Percentiles rank a stretch among this genome's conserved stretches.
Evolutionary conservation across 495 filamentous ascomycete genomes (phyloP).

Genomic region (Penicillium tannophilum): DNA sequence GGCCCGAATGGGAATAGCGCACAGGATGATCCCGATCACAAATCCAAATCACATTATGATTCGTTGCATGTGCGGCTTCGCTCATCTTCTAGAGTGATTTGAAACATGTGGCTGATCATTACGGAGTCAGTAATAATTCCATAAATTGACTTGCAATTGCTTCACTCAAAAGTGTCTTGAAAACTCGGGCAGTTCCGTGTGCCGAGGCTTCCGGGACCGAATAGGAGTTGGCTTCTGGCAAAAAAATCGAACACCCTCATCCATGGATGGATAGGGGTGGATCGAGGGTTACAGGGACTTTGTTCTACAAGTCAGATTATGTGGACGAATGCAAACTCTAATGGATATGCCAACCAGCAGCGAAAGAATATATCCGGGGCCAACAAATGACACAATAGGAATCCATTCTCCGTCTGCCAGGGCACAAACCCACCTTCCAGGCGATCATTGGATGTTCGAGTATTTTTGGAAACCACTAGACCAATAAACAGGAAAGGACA

Average conservation of each 20-base stretch:
- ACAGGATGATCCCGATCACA: neutral
- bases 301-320: neutral
- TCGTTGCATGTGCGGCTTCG: neutral
- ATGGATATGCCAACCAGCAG: neutral
- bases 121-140: neutral
- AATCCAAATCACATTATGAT: neutral
- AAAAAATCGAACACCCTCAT: neutral
- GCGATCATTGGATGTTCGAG: slow-evolving; percentile 7
- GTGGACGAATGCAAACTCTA: slow-evolving; percentile 4
- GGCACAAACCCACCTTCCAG: neutral
- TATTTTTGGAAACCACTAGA: slow-evolving; percentile 4
- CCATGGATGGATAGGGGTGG: neutral
- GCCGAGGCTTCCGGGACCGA: slow-evolving; percentile 13
- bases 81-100: neutral
- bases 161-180: neutral
- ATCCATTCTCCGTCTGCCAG: slow-evolving; percentile 1
- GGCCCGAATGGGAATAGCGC: neutral
- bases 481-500: neutral
- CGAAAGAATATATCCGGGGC: slow-evolving; percentile 8
- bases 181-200: neutral
- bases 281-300: slow-evolving; percentile 6
- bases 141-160: neutral
- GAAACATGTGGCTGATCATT: neutral
- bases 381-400: neutral
- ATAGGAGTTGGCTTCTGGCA: neutral